These are phyloP conservation scores for Scleroderma bovista DNA, from an alignment of 768 basidiomycete genomes.

Conservation along the genomic window DNA sequence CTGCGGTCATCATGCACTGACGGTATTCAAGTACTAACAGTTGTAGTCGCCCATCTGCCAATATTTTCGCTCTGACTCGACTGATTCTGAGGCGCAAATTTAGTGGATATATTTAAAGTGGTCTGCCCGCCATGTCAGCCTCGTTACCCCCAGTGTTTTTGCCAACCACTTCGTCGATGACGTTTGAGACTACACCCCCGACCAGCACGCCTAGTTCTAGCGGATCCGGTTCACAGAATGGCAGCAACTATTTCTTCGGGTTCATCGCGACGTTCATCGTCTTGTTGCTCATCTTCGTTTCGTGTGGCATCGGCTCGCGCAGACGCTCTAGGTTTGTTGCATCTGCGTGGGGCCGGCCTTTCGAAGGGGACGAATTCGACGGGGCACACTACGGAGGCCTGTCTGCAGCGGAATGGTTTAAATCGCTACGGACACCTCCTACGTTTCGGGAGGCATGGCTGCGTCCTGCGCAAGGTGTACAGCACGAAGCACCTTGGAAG, in stretches of 20 bases:
- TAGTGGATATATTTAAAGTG: too few species aligned
- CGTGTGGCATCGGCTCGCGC: conserved; percentile 45
- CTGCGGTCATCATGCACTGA: too few species aligned
- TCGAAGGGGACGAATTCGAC: conserved; percentile 8
- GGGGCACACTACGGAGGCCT: conserved; percentile 1
- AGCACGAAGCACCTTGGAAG: conserved; percentile 7
- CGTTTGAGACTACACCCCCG: too few species aligned
- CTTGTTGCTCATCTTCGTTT: conserved; percentile 44
- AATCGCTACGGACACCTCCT: conserved; percentile 14
- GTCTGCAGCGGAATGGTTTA: conserved; percentile 5
- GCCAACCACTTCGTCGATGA: background rate
- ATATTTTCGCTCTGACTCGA: too few species aligned
- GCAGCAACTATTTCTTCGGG: conserved; percentile 28
- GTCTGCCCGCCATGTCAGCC: too few species aligned
- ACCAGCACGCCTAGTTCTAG: background rate
- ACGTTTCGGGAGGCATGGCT: conserved; percentile 18
- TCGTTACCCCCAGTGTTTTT: too few species aligned
- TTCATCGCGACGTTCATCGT: conserved; percentile 30
- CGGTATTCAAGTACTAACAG: too few species aligned
- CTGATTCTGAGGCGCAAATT: too few species aligned
- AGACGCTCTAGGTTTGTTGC: conserved; percentile 27
- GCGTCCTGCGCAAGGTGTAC: background rate
- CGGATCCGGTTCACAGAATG: background rate
- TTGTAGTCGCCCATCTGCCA: too few species aligned
- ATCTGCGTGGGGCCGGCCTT: conserved; percentile 9